Percentiles rank a stretch among this genome's conserved stretches.
Evolutionary conservation across 2,329 filamentous ascomycete species (phyloP).

Genomic region (Aspergillus ibericus): DNA sequence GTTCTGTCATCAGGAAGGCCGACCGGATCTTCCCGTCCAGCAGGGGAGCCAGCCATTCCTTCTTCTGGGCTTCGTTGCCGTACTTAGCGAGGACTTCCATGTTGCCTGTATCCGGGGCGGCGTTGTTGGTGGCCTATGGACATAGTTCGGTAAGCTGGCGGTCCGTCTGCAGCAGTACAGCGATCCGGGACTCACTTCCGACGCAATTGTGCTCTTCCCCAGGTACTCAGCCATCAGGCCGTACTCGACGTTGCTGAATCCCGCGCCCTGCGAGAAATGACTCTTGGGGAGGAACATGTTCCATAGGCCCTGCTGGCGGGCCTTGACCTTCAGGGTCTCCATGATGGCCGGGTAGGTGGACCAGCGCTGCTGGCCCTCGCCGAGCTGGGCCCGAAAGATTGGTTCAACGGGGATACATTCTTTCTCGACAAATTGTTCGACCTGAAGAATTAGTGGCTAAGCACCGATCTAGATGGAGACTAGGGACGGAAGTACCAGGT

Average conservation of each 20-base stretch:
- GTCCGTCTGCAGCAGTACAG: background rate
- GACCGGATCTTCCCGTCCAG: constrained; percentile 83
- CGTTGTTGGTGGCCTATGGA: constrained; percentile 74
- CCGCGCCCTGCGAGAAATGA: constrained; percentile 93
- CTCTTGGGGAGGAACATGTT: constrained; percentile 97
- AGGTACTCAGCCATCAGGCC: constrained; percentile 96
- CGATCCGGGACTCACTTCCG: constrained; percentile 54
- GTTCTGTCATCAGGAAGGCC: constrained; percentile 93
- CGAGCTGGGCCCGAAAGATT: constrained; percentile 76
- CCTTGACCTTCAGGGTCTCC: constrained; percentile 85
- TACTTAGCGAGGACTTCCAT: constrained; percentile 96
- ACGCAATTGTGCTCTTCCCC: constrained; percentile 79
- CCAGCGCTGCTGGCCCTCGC: constrained; percentile 75
- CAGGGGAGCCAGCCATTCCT: constrained; percentile 76
- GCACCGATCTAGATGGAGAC: background rate
- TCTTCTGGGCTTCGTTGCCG: constrained; percentile 81
- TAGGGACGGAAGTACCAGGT: constrained; percentile 55
- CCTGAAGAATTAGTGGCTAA: constrained; percentile 43
- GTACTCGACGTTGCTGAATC: constrained; percentile 94
- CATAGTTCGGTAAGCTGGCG: background rate
- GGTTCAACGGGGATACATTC: constrained; percentile 87
- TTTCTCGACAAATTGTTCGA: constrained; percentile 95
- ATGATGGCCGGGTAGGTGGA: constrained; percentile 74
- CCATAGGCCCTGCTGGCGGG: constrained; percentile 83
- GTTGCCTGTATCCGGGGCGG: constrained; percentile 89